These are phyloP conservation scores for Cystobasidium slooffiae DNA, from an alignment of 1,284 basidiomycete genomes.

Conservation along the genomic window DNA sequence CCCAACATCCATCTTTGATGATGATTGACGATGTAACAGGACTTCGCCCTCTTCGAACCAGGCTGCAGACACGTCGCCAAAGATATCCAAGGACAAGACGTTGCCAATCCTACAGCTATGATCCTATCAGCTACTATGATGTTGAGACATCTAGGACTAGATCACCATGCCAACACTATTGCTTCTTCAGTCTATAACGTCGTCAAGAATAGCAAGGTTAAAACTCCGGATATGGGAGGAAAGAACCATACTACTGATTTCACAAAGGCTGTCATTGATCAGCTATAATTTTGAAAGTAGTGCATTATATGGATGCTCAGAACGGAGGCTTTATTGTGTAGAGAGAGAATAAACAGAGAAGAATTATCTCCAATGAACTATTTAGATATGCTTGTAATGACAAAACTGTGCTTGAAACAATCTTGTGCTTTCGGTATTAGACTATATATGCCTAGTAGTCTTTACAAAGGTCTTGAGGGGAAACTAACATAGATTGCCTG, in stretches of 20 bases:
- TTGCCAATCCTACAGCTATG: constrained; percentile 97
- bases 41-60: constrained; percentile 98
- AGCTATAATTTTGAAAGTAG: constrained; percentile 50
- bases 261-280: constrained; percentile 78
- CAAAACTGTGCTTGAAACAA: no score
- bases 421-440: no score
- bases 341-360: not conserved
- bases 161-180: constrained; percentile 92
- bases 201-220: constrained; percentile 84
- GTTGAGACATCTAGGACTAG: constrained; percentile 94
- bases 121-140: constrained; percentile 98
- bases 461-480: no score
- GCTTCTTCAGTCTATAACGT: constrained; percentile 92
- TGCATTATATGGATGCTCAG: not conserved
- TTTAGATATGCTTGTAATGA: no score
- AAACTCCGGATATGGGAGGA: constrained; percentile 91
- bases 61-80: constrained; percentile 98
- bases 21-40: constrained; percentile 60
- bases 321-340: not conserved
- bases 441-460: no score
- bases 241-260: constrained; percentile 74
- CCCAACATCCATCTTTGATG: not conserved
- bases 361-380: no score
- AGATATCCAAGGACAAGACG: constrained; percentile 73
- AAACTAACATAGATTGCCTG: no score